Evolutionary conservation across 345 rosid genomes (phyloP).

Genomic region (Pugionium cornutum): DNA sequence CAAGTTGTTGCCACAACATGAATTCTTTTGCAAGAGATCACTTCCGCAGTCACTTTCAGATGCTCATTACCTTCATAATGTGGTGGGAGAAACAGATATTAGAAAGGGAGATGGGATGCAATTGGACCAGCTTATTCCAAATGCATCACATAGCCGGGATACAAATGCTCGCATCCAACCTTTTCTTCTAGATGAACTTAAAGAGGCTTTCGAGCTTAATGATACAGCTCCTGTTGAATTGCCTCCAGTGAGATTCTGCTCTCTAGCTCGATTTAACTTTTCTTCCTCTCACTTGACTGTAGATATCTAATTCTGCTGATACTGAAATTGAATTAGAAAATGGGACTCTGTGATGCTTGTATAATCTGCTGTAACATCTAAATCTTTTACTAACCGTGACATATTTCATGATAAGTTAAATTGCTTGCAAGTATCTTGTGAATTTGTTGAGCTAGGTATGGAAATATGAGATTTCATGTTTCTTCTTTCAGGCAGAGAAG

Average conservation of each 20-base stretch:
- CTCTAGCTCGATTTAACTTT: constrained; percentile 11
- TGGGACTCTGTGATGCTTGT: constrained; percentile 8
- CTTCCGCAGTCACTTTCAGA: constrained; percentile 78
- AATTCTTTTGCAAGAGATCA: constrained; percentile 76
- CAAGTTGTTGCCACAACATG: constrained; percentile 73
- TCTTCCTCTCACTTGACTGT: background rate
- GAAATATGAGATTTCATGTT: constrained; percentile 5
- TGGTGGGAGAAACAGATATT: constrained; percentile 77
- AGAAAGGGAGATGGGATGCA: constrained; percentile 91
- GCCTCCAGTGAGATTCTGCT: constrained; percentile 53
- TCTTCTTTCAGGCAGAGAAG: constrained; percentile 58
- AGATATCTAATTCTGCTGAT: background rate
- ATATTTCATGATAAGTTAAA: background rate
- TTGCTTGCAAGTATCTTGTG: constrained; percentile 7
- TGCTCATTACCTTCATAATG: constrained; percentile 71
- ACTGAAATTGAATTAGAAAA: background rate
- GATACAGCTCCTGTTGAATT: constrained; percentile 64
- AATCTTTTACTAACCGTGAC: background rate
- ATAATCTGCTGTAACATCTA: background rate
- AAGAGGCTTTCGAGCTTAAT: constrained; percentile 66
- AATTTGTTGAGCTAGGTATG: constrained; percentile 12
- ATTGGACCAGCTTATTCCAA: constrained; percentile 69
- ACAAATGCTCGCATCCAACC: constrained; percentile 53
- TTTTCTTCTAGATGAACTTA: constrained; percentile 69
- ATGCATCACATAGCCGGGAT: constrained; percentile 45